These are phyloP conservation scores for Asterella californica DNA, from an alignment of 225 moss, liverwort and hornwort genomes.

Conservation along the genomic window DNA sequence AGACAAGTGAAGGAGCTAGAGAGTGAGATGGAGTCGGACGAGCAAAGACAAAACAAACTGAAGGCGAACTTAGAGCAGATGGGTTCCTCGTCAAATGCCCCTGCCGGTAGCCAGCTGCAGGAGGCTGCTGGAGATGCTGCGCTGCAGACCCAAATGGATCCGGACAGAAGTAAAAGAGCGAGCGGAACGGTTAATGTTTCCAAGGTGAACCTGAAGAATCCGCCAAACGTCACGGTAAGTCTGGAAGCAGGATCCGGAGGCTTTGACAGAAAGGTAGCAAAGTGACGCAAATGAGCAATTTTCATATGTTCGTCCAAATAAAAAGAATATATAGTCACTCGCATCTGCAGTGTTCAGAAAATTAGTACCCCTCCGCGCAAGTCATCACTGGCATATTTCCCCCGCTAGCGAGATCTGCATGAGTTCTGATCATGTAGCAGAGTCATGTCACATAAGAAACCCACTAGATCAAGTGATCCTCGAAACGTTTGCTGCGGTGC, in stretches of 20 bases:
- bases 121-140: neutral
- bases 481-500: too few species aligned
- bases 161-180: neutral
- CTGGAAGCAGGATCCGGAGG: neutral
- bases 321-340: too few species aligned
- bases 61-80: slow-evolving; percentile 5
- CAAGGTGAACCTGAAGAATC: slow-evolving; percentile 3
- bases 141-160: neutral
- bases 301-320: neutral
- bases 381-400: neutral
- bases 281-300: too few species aligned
- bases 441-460: too few species aligned
- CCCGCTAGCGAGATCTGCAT: too few species aligned
- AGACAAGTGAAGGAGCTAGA: slow-evolving; percentile 28
- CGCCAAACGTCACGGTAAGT: slow-evolving; percentile 16
- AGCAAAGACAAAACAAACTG: slow-evolving; percentile 10
- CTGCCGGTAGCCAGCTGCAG: neutral
- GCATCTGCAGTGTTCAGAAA: neutral
- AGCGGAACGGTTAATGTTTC: neutral
- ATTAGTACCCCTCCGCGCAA: neutral
- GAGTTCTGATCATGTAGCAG: too few species aligned
- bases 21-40: slow-evolving; percentile 14
- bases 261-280: neutral
- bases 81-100: slow-evolving; percentile 4
- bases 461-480: too few species aligned